Percentiles rank a stretch among this genome's conserved stretches.
Evolutionary conservation across 495 filamentous ascomycete species (phyloP).

Genomic region (Penicillium taxi): DNA sequence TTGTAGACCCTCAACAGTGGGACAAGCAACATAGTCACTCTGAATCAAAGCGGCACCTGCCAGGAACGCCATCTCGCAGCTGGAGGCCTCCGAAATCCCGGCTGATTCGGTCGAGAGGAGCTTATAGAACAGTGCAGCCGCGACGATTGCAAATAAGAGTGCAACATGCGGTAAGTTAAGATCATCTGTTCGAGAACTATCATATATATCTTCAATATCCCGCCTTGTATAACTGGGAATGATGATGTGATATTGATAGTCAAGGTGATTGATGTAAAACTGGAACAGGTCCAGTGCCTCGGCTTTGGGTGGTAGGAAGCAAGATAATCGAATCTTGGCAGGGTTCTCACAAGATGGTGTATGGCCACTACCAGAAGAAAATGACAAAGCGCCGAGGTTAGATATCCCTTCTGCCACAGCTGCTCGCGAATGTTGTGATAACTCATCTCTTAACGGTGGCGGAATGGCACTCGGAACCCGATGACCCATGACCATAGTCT

Average conservation of each 20-base stretch:
- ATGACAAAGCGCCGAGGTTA: no score
- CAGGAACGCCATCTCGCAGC: conserved; percentile 24
- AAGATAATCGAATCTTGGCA: conserved; percentile 14
- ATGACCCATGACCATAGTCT: conserved; percentile 35
- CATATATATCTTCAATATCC: conserved; percentile 31
- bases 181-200: conserved; percentile 7
- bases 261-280: conserved; percentile 29
- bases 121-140: conserved; percentile 31
- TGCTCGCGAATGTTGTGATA: no score
- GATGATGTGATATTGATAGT: conserved; percentile 35
- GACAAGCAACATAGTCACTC: conserved; percentile 25
- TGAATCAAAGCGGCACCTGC: conserved; percentile 31
- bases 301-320: conserved; percentile 19
- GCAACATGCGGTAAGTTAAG: conserved; percentile 24
- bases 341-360: conserved; percentile 16
- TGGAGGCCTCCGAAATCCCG: conserved; percentile 20
- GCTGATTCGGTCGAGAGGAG: conserved; percentile 16
- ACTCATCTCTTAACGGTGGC: no score
- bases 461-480: conserved; percentile 25
- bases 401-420: no score
- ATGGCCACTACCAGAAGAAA: conserved; percentile 5
- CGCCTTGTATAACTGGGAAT: conserved; percentile 17
- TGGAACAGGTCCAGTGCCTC: conserved; percentile 26
- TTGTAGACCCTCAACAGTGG: conserved; percentile 39
- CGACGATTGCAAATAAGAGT: conserved; percentile 33